Evolutionary conservation across 306 rosid species (phyloP).

Genomic region (Rosa multiflora): DNA sequence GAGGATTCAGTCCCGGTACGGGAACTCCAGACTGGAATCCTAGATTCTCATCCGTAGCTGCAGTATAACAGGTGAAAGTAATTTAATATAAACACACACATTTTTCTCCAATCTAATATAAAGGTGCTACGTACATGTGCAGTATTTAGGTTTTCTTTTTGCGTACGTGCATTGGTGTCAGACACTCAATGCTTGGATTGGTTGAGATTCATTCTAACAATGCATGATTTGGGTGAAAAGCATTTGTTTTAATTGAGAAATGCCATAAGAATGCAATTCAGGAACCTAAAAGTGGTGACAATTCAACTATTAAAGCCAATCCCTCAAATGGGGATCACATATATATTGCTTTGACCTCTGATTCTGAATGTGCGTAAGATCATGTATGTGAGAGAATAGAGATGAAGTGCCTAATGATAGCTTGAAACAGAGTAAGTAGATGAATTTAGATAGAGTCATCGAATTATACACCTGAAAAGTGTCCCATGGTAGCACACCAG

Average conservation of each 20-base stretch:
- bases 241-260: background rate
- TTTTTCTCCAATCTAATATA: background rate
- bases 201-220: background rate
- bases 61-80: background rate
- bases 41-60: conserved; percentile 5
- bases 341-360: background rate
- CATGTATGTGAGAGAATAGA: background rate
- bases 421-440: background rate
- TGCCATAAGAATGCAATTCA: background rate
- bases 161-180: background rate
- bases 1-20: background rate
- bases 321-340: conserved; percentile 1
- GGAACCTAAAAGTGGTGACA: background rate
- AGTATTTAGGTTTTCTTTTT: background rate
- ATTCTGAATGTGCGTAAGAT: background rate
- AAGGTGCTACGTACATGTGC: background rate
- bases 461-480: conserved; percentile 4
- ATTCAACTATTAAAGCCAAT: background rate
- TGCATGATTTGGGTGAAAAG: background rate
- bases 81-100: background rate
- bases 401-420: background rate
- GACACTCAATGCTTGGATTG: background rate
- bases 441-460: background rate
- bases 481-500: background rate
- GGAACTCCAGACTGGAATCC: conserved; percentile 4